These are phyloP conservation scores for Themeda triandra DNA, from an alignment of 176 grass and related monocot genomes.

Conservation along the genomic window DNA sequence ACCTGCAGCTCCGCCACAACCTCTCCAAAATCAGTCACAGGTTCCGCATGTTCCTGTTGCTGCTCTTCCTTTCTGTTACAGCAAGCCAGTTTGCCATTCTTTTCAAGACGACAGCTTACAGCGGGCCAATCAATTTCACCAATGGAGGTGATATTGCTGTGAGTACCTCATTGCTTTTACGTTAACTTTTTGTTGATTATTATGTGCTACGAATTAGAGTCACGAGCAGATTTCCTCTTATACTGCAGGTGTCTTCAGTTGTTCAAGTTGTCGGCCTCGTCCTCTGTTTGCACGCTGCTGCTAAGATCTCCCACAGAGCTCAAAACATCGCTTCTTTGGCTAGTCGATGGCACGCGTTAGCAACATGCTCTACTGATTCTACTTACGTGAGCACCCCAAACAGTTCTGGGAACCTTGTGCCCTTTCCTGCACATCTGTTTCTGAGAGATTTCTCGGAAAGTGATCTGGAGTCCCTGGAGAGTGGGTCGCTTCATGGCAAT, in stretches of 20 bases:
- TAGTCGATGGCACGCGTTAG: constrained; percentile 84
- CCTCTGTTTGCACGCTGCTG: constrained; percentile 71
- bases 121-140: constrained; percentile 68
- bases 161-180: constrained; percentile 37
- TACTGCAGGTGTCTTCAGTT: constrained; percentile 69
- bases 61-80: constrained; percentile 72
- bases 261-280: constrained; percentile 85
- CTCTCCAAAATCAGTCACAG: constrained; percentile 93
- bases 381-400: constrained; percentile 35
- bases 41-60: constrained; percentile 84
- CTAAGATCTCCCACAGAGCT: constrained; percentile 95
- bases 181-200: background rate
- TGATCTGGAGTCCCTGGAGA: constrained; percentile 83
- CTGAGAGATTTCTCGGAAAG: constrained; percentile 60
- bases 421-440: constrained; percentile 52
- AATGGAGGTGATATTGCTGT: constrained; percentile 85
- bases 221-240: constrained; percentile 19
- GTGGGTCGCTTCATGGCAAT: constrained; percentile 28
- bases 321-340: constrained; percentile 81
- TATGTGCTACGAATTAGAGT: background rate
- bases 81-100: constrained; percentile 71
- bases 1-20: constrained; percentile 66
- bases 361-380: constrained; percentile 65
- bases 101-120: constrained; percentile 72
- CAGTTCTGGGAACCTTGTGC: constrained; percentile 55